Base-by-base conservation (phyloP, 208 protist species). In the Wallacemonas sp. region DNA sequence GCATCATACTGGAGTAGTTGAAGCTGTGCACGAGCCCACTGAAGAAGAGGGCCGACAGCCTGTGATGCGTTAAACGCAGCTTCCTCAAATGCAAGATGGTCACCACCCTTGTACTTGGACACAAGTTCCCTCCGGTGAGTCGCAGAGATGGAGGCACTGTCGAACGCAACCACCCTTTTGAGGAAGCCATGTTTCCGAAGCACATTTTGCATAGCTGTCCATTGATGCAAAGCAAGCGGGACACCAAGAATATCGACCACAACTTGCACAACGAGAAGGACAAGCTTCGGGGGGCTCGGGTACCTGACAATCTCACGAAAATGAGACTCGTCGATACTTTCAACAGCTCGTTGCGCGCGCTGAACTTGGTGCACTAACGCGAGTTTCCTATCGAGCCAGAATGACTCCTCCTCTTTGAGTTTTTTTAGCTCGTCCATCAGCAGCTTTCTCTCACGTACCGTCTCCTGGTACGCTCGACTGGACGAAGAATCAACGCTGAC, bases 201-300 rank as follows among this genome's bases (percentile, higher is more conserved):
- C 23, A 71, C 34, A 26, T 32, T 54, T 49, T 75, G 65, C 41
- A 79, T 60, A 60, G 36, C 17, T 14, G 14, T 14, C 79, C 74
- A 85, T 41, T 44, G 41, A 24, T 48, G 52, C 55, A 47, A 33
- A 2, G 23, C 12, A 2, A 64, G 4, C 19, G 36, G 43, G 61
- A 75, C 74, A 26, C 79, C 68, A 32, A 85, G 32, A 36, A 85
- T 65, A 39, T 73, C 71, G 1, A 85, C 47, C 8, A 85, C 71
- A 61, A 72, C 58, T 57, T 76, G 44, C 9, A 85, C 24, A 54
- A 85, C 67, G 21, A 62, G 21, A 32, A 54, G 48, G 6, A 80
- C 65, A 33, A 70, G 21, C 9, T 60, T 55, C 8, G 70, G 75
- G 1, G 79, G 70, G 29, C 30, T 73, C 19, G 30, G 52, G 36